These are phyloP conservation scores for Pythium angustatum DNA, from an alignment of 352 stramenopile genomes.

Conservation along the genomic window DNA sequence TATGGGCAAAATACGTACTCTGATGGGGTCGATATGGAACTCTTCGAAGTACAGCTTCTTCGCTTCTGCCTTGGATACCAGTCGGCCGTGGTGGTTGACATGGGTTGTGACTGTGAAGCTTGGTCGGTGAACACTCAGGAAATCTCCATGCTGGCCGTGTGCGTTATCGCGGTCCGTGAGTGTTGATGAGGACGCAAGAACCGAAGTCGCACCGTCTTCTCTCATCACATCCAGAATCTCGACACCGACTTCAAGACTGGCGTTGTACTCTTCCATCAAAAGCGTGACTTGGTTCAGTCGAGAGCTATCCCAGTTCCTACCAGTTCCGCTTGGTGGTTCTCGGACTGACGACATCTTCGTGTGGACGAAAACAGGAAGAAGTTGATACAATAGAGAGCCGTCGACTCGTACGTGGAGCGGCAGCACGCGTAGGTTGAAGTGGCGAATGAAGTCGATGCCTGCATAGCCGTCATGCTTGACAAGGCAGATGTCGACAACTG, in stretches of 20 bases:
- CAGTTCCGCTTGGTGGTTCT: slow-evolving; percentile 21
- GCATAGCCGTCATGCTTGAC: slow-evolving; percentile 88
- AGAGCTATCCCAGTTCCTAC: slow-evolving; percentile 31
- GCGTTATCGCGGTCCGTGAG: slow-evolving; percentile 20
- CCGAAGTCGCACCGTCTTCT: slow-evolving; percentile 58
- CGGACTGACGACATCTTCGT: slow-evolving; percentile 33
- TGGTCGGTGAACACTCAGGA: slow-evolving; percentile 3
- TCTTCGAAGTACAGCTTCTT: slow-evolving; percentile 91
- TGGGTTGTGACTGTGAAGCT: slow-evolving; percentile 19
- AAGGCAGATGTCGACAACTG: slow-evolving; percentile 70
- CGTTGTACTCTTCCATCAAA: slow-evolving; percentile 71
- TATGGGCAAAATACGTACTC: slow-evolving; percentile 43
- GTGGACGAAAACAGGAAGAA: slow-evolving; percentile 66
- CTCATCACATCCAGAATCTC: slow-evolving; percentile 72
- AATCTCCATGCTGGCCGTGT: slow-evolving; percentile 23
- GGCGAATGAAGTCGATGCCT: slow-evolving; percentile 85
- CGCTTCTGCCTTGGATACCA: slow-evolving; percentile 55
- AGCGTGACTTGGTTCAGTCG: slow-evolving; percentile 45
- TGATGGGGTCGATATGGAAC: slow-evolving; percentile 84
- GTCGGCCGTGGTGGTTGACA: slow-evolving; percentile 26
- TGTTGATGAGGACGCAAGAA: slow-evolving; percentile 29
- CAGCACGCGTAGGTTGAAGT: slow-evolving; percentile 72
- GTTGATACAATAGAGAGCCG: slow-evolving; percentile 74
- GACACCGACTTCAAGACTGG: slow-evolving; percentile 67
- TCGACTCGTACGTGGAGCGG: slow-evolving; percentile 83